Evolutionary conservation across 176 grass and related monocot genomes (phyloP).

Genomic region (Phyllostachys edulis): DNA sequence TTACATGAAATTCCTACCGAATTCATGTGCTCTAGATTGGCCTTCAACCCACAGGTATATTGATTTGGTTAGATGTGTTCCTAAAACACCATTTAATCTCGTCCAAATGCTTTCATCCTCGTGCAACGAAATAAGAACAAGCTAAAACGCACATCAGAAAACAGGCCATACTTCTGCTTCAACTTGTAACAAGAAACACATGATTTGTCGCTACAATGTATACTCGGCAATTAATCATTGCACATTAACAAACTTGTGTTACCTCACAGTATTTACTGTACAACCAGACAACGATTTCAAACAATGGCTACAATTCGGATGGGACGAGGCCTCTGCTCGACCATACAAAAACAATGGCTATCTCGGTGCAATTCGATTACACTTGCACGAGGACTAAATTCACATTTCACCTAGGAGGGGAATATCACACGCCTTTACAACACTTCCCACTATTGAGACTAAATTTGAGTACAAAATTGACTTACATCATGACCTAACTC

Average conservation of each 20-base stretch:
- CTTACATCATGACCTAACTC: slow-evolving; percentile 28
- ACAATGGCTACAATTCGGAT: not conserved
- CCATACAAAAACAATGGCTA: not conserved
- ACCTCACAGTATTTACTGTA: not conserved
- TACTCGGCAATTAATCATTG: not conserved
- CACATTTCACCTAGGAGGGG: not conserved
- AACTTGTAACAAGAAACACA: not conserved
- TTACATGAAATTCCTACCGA: not conserved
- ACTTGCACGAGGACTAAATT: not conserved
- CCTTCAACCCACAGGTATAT: not conserved
- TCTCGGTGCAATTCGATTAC: not conserved
- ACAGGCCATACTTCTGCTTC: not conserved
- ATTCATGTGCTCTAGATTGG: not conserved
- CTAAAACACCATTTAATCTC: not conserved
- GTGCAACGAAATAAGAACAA: not conserved
- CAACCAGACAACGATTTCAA: not conserved
- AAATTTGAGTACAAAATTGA: slow-evolving; percentile 50
- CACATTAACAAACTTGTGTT: not conserved
- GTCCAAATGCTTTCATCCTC: not conserved
- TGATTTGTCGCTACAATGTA: not conserved
- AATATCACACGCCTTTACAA: slow-evolving; percentile 21
- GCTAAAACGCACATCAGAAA: not conserved
- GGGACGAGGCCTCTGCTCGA: not conserved
- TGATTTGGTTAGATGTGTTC: not conserved
- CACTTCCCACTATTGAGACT: not conserved